A percentile compares a stretch with the other conserved stretches of the same genome.
These are phyloP conservation scores for Claviceps purpurea DNA, from an alignment of 2,329 filamentous ascomycete species.

Conservation along the genomic window DNA sequence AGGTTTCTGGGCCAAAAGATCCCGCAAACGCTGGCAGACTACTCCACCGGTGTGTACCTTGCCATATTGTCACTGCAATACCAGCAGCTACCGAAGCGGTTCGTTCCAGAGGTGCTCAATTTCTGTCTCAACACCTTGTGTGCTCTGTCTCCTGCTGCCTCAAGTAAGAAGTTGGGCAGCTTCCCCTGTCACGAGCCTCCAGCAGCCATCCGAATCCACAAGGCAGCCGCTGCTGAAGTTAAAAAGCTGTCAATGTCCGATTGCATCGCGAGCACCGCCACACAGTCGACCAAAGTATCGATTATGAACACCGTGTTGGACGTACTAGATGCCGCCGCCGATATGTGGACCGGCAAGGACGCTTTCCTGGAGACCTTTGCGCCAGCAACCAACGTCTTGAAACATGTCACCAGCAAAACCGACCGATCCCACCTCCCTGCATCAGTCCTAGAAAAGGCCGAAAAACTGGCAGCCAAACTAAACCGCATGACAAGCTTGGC, in stretches of 20 bases:
- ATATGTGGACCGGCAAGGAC: constrained; percentile 59
- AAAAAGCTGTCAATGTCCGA: constrained; percentile 48
- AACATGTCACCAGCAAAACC: constrained; percentile 43
- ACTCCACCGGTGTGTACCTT: constrained; percentile 65
- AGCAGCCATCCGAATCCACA: constrained; percentile 34
- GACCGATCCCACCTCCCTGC: constrained; percentile 38
- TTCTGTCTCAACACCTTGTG: constrained; percentile 65
- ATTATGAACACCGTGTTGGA: constrained; percentile 49
- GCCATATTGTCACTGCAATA: constrained; percentile 69
- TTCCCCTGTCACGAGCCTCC: constrained; percentile 50
- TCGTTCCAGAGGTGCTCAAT: constrained; percentile 77
- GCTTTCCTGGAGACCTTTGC: constrained; percentile 70
- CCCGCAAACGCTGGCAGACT: constrained; percentile 50
- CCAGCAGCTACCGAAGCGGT: constrained; percentile 70
- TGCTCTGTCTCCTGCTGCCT: constrained; percentile 45
- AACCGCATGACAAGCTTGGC: constrained; percentile 45
- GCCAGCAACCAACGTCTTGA: constrained; percentile 45
- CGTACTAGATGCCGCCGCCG: constrained; percentile 54
- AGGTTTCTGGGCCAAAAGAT: constrained; percentile 71
- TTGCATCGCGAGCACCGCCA: constrained; percentile 27
- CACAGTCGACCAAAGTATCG: constrained; percentile 38
- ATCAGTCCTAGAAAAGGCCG: constrained; percentile 25
- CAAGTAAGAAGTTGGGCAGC: constrained; percentile 31
- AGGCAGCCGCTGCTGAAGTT: constrained; percentile 24
- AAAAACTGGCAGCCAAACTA: constrained; percentile 32